A percentile compares a stretch with the other conserved stretches of the same genome.
Conservation (phyloP, 164 flowering plant species). For the Tetracentron sinense region DNA sequence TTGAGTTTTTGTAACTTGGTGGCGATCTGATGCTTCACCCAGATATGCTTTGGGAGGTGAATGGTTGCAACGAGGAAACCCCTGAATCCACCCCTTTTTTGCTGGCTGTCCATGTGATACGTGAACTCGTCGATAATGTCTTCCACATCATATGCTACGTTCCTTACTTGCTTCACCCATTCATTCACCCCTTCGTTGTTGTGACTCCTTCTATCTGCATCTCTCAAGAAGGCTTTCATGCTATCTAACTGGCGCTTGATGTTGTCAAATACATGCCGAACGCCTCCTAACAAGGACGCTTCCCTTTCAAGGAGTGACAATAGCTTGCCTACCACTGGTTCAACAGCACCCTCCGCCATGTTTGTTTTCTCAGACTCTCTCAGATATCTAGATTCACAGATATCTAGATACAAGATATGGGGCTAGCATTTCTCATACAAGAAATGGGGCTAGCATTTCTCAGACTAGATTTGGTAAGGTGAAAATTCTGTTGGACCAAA, state of each 20-base stretch:
- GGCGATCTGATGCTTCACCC: neutral
- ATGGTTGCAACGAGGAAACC: neutral
- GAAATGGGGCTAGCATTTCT: no score
- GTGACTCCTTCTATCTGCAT: constrained; percentile 16
- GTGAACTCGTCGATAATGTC: constrained; percentile 17
- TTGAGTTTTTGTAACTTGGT: constrained; percentile 4
- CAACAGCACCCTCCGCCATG: constrained; percentile 12
- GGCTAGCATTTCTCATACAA: no score
- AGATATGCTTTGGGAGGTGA: neutral
- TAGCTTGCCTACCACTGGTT: neutral
- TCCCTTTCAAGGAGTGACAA: neutral
- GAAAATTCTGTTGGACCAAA: no score
- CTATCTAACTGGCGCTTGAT: constrained; percentile 12
- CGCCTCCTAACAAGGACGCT: constrained; percentile 2
- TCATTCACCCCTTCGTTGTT: neutral
- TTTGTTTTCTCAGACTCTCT: neutral
- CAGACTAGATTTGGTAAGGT: no score
- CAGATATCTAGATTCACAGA: no score
- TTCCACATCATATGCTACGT: constrained; percentile 16
- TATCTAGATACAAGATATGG: no score
- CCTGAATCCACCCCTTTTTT: neutral
- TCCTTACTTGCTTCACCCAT: constrained; percentile 22
- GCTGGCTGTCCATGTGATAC: neutral
- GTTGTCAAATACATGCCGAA: neutral
- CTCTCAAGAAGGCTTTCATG: constrained; percentile 19